Base-by-base conservation (phyloP, 2,329 filamentous ascomycete genomes). In the Penicillium sp. region DNA sequence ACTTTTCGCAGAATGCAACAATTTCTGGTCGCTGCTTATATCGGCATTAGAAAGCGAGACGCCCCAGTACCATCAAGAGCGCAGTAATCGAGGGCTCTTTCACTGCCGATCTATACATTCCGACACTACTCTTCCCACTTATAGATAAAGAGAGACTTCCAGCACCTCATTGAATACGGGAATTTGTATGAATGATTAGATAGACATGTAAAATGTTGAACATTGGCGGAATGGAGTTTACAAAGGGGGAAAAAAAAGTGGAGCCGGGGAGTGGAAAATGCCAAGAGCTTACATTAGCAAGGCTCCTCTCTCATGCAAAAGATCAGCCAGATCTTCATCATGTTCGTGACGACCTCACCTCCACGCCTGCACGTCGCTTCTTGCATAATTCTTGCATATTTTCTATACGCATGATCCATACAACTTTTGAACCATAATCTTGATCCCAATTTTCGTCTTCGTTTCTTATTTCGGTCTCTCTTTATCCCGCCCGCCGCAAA, bases 211-310 rank as follows among this genome's bases (percentile, higher is more conserved):
- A 14, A 13, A 37, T 13, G 35, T 14, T 14, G 14, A 37, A 33
- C 13, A 13, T 37, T 3, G n/a, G 37, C 25, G 5, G 22, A 40
- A 28, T 8, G 28, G 16, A 4, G 49, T 13, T 22, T 22, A 14
- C 46, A 10, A 19, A 35, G 26, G n/a, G 52, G 28, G 59, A 13
- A 59, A 59, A 59, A 58, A 65, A 30, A 48, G 62, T 62, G 62
- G 60, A 64, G 55, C 56, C 25, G 5, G 22, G 6, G 35, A 54
- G 7, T 35, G 54, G 59, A 63, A 64, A 68, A 65, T 63, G 67
- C 67, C 67, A 68, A 69, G 66, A 33, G 66, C 66, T 69, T 68
- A 68, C 59, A 55, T 69, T 61, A 69, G 61, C 67, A 65, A 46
- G 56, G 51, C 58, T 35, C 52, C 48, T 60, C 54, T 52, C 48